A percentile compares a stretch with the other conserved stretches of the same genome.
Evolutionary conservation across 108 stramenopile species (phyloP).

Genomic region (Discostella pseudostelligera): DNA sequence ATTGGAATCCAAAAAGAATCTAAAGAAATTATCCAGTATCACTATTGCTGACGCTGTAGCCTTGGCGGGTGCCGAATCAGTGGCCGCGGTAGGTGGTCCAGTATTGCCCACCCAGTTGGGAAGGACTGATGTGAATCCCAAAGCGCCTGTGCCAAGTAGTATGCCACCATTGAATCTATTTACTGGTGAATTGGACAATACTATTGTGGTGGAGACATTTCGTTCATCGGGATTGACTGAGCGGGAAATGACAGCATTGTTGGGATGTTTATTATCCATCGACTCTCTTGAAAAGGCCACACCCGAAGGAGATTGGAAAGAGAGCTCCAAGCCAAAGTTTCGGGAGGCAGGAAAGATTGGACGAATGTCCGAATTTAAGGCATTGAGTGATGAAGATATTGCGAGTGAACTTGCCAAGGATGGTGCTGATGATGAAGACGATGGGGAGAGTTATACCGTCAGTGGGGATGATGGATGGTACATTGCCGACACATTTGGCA

Average conservation of each 20-base stretch:
- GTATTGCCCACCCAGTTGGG: constrained; percentile 75
- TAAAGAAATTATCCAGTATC: constrained; percentile 76
- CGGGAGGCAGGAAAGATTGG: constrained; percentile 84
- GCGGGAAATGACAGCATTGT: constrained; percentile 83
- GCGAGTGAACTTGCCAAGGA: constrained; percentile 56
- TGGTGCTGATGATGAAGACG: constrained; percentile 62
- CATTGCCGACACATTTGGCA: constrained; percentile 86
- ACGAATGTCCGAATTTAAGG: constrained; percentile 81
- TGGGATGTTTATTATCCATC: constrained; percentile 71
- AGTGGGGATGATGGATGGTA: constrained; percentile 82
- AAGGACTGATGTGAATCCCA: constrained; percentile 54
- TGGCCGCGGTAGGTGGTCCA: constrained; percentile 82
- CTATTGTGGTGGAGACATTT: constrained; percentile 58
- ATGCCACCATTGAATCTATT: constrained; percentile 66
- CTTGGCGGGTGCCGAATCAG: constrained; percentile 73
- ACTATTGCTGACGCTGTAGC: constrained; percentile 83
- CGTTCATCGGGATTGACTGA: constrained; percentile 72
- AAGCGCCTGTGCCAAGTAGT: constrained; percentile 29
- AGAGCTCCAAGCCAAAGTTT: constrained; percentile 71
- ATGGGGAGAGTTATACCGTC: constrained; percentile 50
- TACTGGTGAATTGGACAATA: constrained; percentile 47
- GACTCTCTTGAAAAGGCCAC: constrained; percentile 71
- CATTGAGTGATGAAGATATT: constrained; percentile 78
- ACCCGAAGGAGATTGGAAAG: constrained; percentile 72
- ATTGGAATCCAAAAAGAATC: constrained; percentile 61